Evolutionary conservation across 495 filamentous ascomycete genomes (phyloP).

Genomic region (Lophiotrema nucula): DNA sequence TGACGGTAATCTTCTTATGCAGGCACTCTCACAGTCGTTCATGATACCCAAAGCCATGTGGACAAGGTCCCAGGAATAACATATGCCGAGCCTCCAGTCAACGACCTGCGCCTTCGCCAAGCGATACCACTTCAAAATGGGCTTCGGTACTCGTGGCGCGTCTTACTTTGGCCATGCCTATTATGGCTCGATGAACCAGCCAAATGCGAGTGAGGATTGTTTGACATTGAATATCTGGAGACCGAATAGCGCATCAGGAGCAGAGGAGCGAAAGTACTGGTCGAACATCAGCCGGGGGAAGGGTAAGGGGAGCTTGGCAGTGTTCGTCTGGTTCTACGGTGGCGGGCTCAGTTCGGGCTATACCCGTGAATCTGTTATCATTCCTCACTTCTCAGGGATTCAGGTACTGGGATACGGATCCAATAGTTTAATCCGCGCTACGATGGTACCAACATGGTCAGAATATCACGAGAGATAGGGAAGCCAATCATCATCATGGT

Average conservation of each 20-base stretch:
- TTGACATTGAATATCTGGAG: conserved; percentile 3
- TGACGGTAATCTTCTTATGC: no score
- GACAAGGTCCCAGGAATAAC: not conserved
- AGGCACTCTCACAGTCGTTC: not conserved
- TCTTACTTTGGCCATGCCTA: not conserved
- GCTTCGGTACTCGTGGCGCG: not conserved
- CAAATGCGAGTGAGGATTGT: conserved; percentile 3
- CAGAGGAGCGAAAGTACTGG: not conserved
- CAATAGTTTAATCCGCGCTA: not conserved
- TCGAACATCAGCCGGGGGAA: not conserved
- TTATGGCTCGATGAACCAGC: not conserved
- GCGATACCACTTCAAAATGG: not conserved
- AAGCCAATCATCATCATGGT: not conserved
- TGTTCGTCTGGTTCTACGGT: not conserved
- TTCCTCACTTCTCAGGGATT: no score
- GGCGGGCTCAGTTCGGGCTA: not conserved
- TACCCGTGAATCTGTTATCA: no score
- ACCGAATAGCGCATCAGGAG: not conserved
- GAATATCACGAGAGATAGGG: not conserved
- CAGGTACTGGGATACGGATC: no score
- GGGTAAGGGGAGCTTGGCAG: not conserved
- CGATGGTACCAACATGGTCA: not conserved
- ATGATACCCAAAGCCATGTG: not conserved
- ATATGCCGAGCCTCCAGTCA: not conserved
- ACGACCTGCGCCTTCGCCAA: not conserved